Conservation (phyloP, 148 eudicot genomes). For the Drosera capensis region DNA sequence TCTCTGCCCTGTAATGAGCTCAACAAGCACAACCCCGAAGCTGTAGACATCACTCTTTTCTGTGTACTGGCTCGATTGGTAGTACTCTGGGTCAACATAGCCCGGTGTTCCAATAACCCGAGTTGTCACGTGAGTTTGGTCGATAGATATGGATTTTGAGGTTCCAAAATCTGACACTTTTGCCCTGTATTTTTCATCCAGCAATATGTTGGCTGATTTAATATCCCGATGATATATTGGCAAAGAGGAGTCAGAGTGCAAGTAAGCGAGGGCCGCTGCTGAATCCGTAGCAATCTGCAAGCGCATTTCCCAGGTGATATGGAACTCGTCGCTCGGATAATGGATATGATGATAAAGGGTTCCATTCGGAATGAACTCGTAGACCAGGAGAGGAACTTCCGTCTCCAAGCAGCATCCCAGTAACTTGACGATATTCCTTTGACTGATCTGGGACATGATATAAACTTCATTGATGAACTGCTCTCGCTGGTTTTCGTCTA, state of each 20-base stretch:
- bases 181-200: conserved; percentile 8
- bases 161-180: conserved; percentile 11
- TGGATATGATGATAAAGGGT: conserved; percentile 9
- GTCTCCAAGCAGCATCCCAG: conserved; percentile 19
- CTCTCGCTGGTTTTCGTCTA: conserved; percentile 6
- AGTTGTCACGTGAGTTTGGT: conserved; percentile 11
- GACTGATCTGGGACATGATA: conserved; percentile 11
- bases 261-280: conserved; percentile 14
- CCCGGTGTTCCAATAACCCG: conserved; percentile 8
- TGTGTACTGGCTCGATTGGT: not conserved
- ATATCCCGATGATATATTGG: conserved; percentile 15
- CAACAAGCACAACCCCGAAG: conserved; percentile 6
- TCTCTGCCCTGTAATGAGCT: conserved; percentile 5
- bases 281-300: conserved; percentile 13
- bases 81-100: conserved; percentile 7
- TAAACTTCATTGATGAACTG: conserved; percentile 19
- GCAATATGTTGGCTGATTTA: conserved; percentile 9
- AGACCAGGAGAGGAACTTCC: conserved; percentile 13
- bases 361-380: conserved; percentile 15
- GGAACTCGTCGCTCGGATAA: not conserved
- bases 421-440: conserved; percentile 12
- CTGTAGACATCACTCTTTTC: conserved; percentile 7
- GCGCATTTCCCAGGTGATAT: conserved; percentile 10
- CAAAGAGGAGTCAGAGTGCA: conserved; percentile 12
- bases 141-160: conserved; percentile 3